Evolutionary conservation across 202 grass and related monocot species (phyloP).

Genomic region (Zoysia matrella): DNA sequence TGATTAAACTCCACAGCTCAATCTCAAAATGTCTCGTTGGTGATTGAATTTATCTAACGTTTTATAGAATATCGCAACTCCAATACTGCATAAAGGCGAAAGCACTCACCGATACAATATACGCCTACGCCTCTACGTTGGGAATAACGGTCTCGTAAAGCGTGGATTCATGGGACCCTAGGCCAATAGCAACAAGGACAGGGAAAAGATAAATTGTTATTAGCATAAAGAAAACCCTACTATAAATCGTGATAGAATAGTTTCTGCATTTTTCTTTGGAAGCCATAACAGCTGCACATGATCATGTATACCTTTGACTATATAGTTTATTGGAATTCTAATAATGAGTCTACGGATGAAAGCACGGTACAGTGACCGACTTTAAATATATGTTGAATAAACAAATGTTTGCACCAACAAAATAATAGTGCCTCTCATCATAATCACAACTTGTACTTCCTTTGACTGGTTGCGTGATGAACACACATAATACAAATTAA

Average conservation of each 20-base stretch:
- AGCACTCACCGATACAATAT: neutral
- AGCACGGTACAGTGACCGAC: neutral
- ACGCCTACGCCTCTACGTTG: neutral
- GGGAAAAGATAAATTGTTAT: neutral
- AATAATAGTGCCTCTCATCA: neutral
- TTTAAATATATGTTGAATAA: neutral
- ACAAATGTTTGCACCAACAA: neutral
- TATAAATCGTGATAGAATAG: neutral
- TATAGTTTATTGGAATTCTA: neutral
- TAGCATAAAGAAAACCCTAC: neutral
- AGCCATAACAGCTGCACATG: neutral
- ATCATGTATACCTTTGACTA: neutral
- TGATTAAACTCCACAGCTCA: too few relatives aligned
- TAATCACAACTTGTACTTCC: neutral
- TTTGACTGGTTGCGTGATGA: conserved; percentile 9
- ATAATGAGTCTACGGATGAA: neutral
- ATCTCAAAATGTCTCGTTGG: neutral
- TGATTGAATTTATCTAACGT: neutral
- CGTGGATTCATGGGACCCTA: neutral
- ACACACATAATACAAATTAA: too few relatives aligned
- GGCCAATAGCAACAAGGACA: too few relatives aligned
- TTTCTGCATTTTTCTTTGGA: neutral
- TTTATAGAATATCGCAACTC: neutral
- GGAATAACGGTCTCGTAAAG: conserved; percentile 15
- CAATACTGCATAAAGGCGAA: conserved; percentile 9